Evolutionary conservation across 805 yeast genomes (phyloP), one percentile per base, ranked within the genome.

Genomic region (Teunomyces funiuensis): DNA sequence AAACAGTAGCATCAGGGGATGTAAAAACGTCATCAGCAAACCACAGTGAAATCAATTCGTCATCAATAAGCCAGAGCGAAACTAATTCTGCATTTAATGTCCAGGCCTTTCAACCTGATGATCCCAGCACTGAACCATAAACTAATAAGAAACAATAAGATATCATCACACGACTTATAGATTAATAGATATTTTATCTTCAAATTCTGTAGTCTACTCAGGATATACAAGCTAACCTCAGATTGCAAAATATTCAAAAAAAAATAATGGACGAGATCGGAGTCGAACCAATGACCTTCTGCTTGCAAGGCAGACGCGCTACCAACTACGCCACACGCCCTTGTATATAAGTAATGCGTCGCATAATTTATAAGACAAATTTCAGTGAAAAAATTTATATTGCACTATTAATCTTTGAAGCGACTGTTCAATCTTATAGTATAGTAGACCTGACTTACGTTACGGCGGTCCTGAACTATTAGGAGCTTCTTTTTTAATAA

Each of bases 321-420:
- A 80, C 85, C 85, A 80, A 79, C 85, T 80, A 76, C 84, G 84
- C 85, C 82, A 80, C 82, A 76, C 82, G 84, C 85, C 85, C 83
- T 6, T 34, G 6, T 14, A 3, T 9, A 17, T n/a, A 2, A 8
- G 3, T 18, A 6, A 5, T 3, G 2, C 8, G 3, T 3, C 2
- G 7, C 7, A 9, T 18, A 8, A 18, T n/a, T 31, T 18, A 6
- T n/a, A 5, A 8, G 9, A 6, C 25, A 19, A 19, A 22, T 22
- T 7, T 5, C 10, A 8, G 3, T 22, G 3, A 8, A 3, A 8
- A 22, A 3, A 22, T 8, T 19, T 22, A 11, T 22, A 4, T 7
- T 22, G 25, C 25, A 11, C 11, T 6, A 5, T 11, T 4, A 11
- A 22, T 22, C 25, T 22, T 22, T 22, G 22, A 19, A 7, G n/a